These are phyloP conservation scores for Apiospora rasikravindrae DNA, from an alignment of 2,329 filamentous ascomycete species.

Conservation along the genomic window DNA sequence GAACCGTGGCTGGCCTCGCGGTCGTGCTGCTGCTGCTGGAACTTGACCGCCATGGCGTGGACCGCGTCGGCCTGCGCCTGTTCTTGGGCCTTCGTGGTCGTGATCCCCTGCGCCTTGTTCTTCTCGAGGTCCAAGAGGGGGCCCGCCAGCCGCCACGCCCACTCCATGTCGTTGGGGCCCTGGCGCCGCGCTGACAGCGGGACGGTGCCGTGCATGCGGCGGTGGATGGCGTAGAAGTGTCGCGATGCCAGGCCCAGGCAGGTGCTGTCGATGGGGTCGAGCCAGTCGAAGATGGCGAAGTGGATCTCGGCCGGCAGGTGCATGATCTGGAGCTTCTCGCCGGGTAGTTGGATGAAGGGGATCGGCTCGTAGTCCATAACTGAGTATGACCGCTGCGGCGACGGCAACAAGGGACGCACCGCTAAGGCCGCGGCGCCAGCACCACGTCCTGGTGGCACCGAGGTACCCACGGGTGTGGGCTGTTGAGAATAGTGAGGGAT, in stretches of 20 bases:
- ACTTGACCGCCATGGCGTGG: slow-evolving; percentile 23
- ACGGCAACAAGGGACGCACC: slow-evolving; percentile 44
- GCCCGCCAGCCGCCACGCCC: slow-evolving; percentile 65
- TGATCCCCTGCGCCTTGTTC: slow-evolving; percentile 23
- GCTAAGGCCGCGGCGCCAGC: slow-evolving; percentile 21
- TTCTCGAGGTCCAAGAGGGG: slow-evolving; percentile 37
- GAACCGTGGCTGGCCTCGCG: slow-evolving; percentile 10
- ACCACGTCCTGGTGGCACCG: slow-evolving; percentile 19
- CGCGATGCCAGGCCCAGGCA: slow-evolving; percentile 65
- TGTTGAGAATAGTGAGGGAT: not conserved
- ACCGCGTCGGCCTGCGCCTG: slow-evolving; percentile 14
- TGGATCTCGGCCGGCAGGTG: slow-evolving; percentile 65
- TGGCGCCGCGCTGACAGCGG: slow-evolving; percentile 60
- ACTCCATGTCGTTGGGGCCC: slow-evolving; percentile 68
- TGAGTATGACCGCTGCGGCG: slow-evolving; percentile 62
- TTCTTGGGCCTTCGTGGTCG: slow-evolving; percentile 24
- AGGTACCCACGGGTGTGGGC: not conserved
- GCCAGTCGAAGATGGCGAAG: slow-evolving; percentile 64
- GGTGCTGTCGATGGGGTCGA: slow-evolving; percentile 68
- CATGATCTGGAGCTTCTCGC: slow-evolving; percentile 51
- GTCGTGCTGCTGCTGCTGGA: slow-evolving; percentile 16
- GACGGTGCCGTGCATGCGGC: slow-evolving; percentile 60
- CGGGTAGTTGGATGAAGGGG: slow-evolving; percentile 54
- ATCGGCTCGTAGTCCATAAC: slow-evolving; percentile 64
- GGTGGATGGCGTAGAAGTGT: slow-evolving; percentile 64